Conservation (phyloP, 257 asterid species). For the Solanum gandarillasii region DNA sequence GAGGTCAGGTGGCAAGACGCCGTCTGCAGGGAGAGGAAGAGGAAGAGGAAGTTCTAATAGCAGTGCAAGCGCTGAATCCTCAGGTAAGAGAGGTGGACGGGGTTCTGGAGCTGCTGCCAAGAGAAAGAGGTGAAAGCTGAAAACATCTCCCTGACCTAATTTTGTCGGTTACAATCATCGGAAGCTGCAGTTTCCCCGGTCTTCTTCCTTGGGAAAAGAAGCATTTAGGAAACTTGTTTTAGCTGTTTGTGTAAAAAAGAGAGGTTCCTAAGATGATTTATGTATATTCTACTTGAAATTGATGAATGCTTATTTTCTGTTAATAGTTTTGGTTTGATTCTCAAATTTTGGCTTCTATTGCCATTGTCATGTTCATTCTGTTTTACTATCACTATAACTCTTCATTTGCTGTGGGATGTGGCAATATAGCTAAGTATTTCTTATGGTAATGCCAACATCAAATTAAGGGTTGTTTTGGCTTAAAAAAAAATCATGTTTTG, state of each 20-base stretch:
- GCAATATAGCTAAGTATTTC: not conserved
- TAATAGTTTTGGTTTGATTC: not conserved
- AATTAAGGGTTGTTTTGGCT: not conserved
- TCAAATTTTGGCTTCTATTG: not conserved
- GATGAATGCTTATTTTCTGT: not conserved
- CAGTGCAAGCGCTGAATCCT: conserved; percentile 35
- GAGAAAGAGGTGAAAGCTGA: conserved; percentile 55
- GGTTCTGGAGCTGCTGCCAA: conserved; percentile 47
- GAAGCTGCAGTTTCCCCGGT: not conserved
- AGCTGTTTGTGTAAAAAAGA: not conserved
- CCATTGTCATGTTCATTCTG: not conserved
- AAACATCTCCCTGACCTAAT: not conserved
- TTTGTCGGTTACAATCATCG: not conserved
- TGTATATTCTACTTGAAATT: not conserved
- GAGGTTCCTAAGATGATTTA: not conserved
- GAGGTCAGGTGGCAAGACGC: conserved; percentile 38
- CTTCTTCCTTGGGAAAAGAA: not conserved
- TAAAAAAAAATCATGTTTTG: not conserved
- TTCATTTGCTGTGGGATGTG: not conserved
- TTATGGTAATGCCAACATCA: not conserved
- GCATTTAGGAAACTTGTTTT: not conserved
- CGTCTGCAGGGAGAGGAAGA: conserved; percentile 43
- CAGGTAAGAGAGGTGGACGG: conserved; percentile 22
- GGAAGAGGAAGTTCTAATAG: conserved; percentile 34
- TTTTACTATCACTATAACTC: not conserved